Evolutionary conservation across 2,329 filamentous ascomycete species (phyloP).

Genomic region (Nothopassalora personata): DNA sequence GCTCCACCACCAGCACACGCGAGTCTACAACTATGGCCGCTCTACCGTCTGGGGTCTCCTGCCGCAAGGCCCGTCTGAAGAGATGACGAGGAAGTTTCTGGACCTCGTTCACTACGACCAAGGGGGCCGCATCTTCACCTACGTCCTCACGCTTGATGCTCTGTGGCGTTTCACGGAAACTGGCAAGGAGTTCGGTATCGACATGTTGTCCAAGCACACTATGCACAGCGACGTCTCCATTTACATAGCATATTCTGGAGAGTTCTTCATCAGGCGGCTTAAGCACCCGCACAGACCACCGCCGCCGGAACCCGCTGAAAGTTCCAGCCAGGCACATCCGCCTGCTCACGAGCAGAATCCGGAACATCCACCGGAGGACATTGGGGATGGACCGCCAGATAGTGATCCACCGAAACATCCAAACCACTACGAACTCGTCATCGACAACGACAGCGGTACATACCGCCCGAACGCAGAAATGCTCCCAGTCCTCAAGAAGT

Average conservation of each 20-base stretch:
- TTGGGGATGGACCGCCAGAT: conserved; percentile 43
- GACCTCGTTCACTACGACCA: conserved; percentile 82
- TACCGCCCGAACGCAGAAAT: conserved; percentile 79
- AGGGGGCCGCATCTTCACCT: conserved; percentile 83
- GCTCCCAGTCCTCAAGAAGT: conserved; percentile 65
- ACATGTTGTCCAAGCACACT: conserved; percentile 88
- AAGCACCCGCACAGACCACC: conserved; percentile 42
- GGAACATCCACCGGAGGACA: conserved; percentile 50
- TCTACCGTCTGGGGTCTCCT: conserved; percentile 69
- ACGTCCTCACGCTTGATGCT: conserved; percentile 81
- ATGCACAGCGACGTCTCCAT: conserved; percentile 93
- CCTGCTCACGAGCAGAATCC: conserved; percentile 33
- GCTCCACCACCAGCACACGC: conserved; percentile 81
- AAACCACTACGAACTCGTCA: conserved; percentile 71
- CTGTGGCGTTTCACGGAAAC: conserved; percentile 90
- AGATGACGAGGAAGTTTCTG: conserved; percentile 74
- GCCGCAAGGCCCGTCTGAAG: conserved; percentile 52
- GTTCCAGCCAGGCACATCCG: conserved; percentile 41
- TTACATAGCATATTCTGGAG: conserved; percentile 86
- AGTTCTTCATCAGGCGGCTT: conserved; percentile 80
- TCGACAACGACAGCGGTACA: conserved; percentile 93
- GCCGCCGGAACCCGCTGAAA: conserved; percentile 42
- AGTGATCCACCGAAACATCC: conserved; percentile 49
- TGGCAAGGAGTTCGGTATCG: conserved; percentile 90
- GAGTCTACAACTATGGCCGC: conserved; percentile 82